A percentile compares a stretch with the other conserved stretches of the same genome.
phyloP scores from a whole-genome alignment of 2,329 filamentous ascomycete species.

The Lachnellula subtilissima region DNA sequence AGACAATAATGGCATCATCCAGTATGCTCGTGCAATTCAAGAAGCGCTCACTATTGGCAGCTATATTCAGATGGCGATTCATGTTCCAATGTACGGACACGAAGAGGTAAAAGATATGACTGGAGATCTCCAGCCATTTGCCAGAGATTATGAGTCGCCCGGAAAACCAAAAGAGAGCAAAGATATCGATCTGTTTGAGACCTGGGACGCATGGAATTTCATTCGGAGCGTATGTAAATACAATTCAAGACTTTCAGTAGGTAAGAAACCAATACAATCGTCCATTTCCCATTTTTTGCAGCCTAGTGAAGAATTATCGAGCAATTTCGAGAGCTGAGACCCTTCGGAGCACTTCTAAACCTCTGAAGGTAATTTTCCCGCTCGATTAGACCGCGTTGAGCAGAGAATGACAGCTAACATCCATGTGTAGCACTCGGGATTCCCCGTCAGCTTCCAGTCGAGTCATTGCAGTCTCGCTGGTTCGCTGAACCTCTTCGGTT shows the following conservation, averaged over 20 bases:
- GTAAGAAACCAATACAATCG: constrained; percentile 52
- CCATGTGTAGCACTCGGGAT: constrained; percentile 43
- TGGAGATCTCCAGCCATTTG: constrained; percentile 29
- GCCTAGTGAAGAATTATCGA: constrained; percentile 16
- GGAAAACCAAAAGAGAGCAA: constrained; percentile 34
- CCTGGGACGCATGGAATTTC: constrained; percentile 92
- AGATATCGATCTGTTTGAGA: constrained; percentile 65
- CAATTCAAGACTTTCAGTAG: constrained; percentile 71
- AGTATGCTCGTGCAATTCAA: constrained; percentile 79
- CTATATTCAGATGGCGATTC: constrained; percentile 74
- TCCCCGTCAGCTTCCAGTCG: constrained; percentile 54
- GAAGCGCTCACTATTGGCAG: constrained; percentile 71
- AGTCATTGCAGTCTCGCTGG: constrained; percentile 60
- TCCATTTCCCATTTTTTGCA: constrained; percentile 15
- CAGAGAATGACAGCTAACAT: constrained; percentile 15
- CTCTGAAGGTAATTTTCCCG: constrained; percentile 28
- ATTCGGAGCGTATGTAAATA: constrained; percentile 85
- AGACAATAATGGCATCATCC: constrained; percentile 52
- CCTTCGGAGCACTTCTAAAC: constrained; percentile 23
- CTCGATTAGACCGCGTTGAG: constrained; percentile 1
- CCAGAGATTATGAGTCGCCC: constrained; percentile 29
- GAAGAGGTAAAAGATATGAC: constrained; percentile 44
- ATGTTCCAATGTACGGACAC: constrained; percentile 78
- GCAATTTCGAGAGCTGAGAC: constrained; percentile 18
- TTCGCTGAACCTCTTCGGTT: constrained; percentile 64